Base-by-base conservation (phyloP, 805 yeast species). In the Wickerhamiella domercqiae region DNA sequence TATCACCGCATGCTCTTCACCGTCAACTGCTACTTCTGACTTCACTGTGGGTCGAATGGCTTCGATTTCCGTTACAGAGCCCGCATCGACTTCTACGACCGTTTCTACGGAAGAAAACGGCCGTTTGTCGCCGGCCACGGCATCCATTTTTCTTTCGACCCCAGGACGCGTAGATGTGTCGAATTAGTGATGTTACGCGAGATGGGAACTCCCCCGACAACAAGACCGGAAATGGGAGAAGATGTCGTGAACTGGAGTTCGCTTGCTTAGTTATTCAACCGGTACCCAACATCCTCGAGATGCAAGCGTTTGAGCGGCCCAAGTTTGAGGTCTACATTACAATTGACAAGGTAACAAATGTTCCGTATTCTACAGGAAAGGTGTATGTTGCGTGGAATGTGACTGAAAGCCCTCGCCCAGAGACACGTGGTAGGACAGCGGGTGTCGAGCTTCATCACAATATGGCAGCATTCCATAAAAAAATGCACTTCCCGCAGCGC, bases 281-380 rank as follows among this genome's bases (percentile, higher is more conserved):
- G n/a, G n/a, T n/a, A n/a, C n/a, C n/a, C n/a, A n/a, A n/a, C n/a
- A n/a, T n/a, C n/a, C n/a, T n/a, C n/a, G n/a, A n/a, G n/a, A n/a
- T n/a, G n/a, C n/a, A n/a, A 15, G 39, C 42, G 39, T 46, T 46
- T 32, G 40, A 38, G 14, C 79, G 40, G 62, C 64, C 82, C 5
- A 73, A 72, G 56, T 86, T 81, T 55, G 60, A 70, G 35, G 63
- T 82, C 29, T 55, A 63, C 16, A 57, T 82, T 21, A 56, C 66
- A 14, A 66, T 84, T 34, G 68, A 70, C 39, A 93, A 81, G 45
- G 61, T 87, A 34, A 67, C 76, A n/a, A 86, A 86, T 50, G 70
- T 87, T 21, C 97, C 97, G 1, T 84, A 80, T 46, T 64, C 77
- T 1, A 62, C 73, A 2, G 93, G 93, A 0, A 53, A 62, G 26